Conservation (phyloP, 495 filamentous ascomycete species). For the Trichocladium antarcticum region DNA sequence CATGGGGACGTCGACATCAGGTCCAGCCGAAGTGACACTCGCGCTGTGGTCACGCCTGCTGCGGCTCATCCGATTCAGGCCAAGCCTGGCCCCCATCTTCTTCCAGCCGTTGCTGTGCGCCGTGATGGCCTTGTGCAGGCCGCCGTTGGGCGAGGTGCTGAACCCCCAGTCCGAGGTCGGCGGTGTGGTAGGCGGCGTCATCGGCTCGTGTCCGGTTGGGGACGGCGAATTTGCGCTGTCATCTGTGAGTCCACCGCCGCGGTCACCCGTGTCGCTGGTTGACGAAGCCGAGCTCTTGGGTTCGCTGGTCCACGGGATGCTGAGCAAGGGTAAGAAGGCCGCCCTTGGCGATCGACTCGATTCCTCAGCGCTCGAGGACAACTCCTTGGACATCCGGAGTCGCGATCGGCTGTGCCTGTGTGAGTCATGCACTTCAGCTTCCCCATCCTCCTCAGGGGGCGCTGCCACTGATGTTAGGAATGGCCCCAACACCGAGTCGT, state of each 20-base stretch:
- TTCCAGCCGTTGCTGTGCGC: conserved; percentile 60
- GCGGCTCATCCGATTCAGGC: conserved; percentile 50
- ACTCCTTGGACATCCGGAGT: conserved; percentile 30
- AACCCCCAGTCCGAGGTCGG: conserved; percentile 53
- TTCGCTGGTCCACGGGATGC: conserved; percentile 29
- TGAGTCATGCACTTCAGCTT: conserved; percentile 29
- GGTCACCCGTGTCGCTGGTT: conserved; percentile 26
- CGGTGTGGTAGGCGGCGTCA: conserved; percentile 84
- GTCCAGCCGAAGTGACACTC: conserved; percentile 24
- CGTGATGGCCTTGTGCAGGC: conserved; percentile 41
- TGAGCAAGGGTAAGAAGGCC: conserved; percentile 35
- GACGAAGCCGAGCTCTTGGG: conserved; percentile 31
- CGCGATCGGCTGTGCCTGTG: conserved; percentile 30
- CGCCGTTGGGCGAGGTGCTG: conserved; percentile 37
- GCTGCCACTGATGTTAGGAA: conserved; percentile 56
- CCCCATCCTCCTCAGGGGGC: conserved; percentile 20
- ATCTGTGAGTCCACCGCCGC: conserved; percentile 31
- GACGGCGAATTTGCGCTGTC: conserved; percentile 44
- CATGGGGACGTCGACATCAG: conserved; percentile 17
- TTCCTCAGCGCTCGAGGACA: conserved; percentile 22
- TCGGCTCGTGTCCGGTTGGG: conserved; percentile 48
- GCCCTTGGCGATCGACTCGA: conserved; percentile 33
- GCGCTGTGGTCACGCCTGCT: conserved; percentile 32
- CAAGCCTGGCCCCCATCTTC: conserved; percentile 70
- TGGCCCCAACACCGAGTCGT: conserved; percentile 80